phyloP scores from a whole-genome alignment of 2,329 filamentous ascomycete genomes.

The Uncinocarpus reesii region DNA sequence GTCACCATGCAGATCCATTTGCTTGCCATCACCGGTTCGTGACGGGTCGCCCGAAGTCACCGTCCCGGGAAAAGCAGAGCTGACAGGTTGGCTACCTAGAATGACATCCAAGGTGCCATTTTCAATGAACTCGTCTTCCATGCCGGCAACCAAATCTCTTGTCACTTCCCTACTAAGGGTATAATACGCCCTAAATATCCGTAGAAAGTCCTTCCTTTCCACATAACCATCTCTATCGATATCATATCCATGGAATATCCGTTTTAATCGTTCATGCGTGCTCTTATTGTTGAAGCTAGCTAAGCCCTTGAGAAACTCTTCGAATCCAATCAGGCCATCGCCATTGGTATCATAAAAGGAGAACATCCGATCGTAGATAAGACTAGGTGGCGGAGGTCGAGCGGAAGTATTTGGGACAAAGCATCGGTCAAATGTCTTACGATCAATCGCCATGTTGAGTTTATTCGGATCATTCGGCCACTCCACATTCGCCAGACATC shows the following conservation, averaged over 20 bases:
- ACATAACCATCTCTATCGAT: slow-evolving; percentile 81
- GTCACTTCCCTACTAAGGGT: slow-evolving; percentile 83
- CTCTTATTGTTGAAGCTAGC: slow-evolving; percentile 52
- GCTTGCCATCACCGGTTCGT: slow-evolving; percentile 57
- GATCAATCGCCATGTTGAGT: slow-evolving; percentile 74
- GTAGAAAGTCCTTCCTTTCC: slow-evolving; percentile 73
- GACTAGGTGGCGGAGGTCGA: slow-evolving; percentile 66
- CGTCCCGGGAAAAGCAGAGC: slow-evolving; percentile 62
- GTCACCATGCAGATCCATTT: slow-evolving; percentile 52
- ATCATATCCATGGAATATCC: slow-evolving; percentile 83
- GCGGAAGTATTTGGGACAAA: slow-evolving; percentile 77
- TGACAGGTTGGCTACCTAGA: slow-evolving; percentile 63
- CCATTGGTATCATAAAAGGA: slow-evolving; percentile 88
- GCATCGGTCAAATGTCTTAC: slow-evolving; percentile 83
- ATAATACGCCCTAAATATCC: slow-evolving; percentile 88
- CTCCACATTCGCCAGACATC: slow-evolving; percentile 77
- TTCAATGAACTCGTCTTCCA: slow-evolving; percentile 68
- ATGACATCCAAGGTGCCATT: slow-evolving; percentile 67
- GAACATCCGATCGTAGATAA: slow-evolving; percentile 94
- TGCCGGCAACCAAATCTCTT: slow-evolving; percentile 65
- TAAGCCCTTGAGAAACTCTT: slow-evolving; percentile 79
- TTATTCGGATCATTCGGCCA: slow-evolving; percentile 72
- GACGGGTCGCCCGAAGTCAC: slow-evolving; percentile 54
- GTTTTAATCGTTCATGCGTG: slow-evolving; percentile 55
- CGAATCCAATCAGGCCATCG: slow-evolving; percentile 81